phyloP scores from a whole-genome alignment of 2,329 filamentous ascomycete genomes.

The Ophiostoma ulmi region DNA sequence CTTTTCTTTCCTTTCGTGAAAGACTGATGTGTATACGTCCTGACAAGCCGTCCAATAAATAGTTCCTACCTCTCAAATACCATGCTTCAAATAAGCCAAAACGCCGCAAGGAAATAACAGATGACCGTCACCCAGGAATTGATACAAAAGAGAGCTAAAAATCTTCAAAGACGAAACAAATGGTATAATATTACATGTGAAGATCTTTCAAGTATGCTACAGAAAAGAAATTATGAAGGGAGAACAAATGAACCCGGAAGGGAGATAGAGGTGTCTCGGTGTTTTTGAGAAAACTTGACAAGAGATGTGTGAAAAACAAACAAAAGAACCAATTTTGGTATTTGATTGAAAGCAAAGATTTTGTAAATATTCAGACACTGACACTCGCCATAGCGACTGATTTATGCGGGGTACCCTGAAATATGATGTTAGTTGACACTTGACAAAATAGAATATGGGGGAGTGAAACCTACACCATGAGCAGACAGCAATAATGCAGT shows the following conservation, averaged over 20 bases:
- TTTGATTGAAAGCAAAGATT: not conserved
- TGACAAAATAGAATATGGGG: not conserved
- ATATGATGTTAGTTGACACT: constrained; percentile 13
- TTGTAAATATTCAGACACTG: not conserved
- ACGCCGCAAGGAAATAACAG: not conserved
- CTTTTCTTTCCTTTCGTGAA: not conserved
- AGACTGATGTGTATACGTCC: not conserved
- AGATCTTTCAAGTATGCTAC: not conserved
- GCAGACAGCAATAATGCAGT: constrained; percentile 70
- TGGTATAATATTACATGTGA: not conserved
- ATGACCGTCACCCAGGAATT: not conserved
- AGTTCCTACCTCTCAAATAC: no score
- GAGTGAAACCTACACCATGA: constrained; percentile 47
- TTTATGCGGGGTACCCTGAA: constrained; percentile 25
- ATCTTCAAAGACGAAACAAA: not conserved
- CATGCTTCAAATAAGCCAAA: not conserved
- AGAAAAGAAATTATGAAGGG: not conserved
- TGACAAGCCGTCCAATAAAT: not conserved
- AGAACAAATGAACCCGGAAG: not conserved
- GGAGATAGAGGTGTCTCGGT: not conserved
- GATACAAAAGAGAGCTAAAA: not conserved
- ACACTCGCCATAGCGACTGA: not conserved
- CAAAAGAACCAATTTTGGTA: constrained; percentile 7
- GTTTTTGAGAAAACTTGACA: not conserved
- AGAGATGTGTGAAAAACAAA: not conserved